A percentile compares a stretch with the other conserved stretches of the same genome.
phyloP scores from a whole-genome alignment of 805 yeast genomes.

The Yarrowia hollandica region DNA sequence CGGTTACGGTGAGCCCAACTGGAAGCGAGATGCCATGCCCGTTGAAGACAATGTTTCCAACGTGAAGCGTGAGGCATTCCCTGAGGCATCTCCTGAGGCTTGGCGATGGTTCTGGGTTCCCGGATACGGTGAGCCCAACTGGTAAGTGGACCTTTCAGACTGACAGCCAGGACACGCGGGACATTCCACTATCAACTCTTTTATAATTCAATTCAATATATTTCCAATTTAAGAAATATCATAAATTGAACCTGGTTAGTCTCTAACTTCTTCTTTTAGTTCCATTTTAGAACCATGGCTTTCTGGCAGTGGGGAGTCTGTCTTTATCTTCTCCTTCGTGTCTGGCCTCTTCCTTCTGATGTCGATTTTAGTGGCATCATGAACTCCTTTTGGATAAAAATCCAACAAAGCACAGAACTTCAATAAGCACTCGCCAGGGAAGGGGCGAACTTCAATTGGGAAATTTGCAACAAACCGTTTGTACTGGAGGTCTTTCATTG shows the following conservation, averaged over 20 bases:
- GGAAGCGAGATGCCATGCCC: slow-evolving; percentile 6
- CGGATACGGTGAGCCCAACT: slow-evolving; percentile 13
- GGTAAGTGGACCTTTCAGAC: not conserved
- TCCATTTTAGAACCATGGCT: not conserved
- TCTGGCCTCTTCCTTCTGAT: slow-evolving; percentile 1
- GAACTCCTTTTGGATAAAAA: slow-evolving; percentile 4
- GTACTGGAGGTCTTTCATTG: slow-evolving; percentile 8
- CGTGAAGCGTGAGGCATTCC: slow-evolving; percentile 24
- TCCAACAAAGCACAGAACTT: not conserved
- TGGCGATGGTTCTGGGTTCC: slow-evolving; percentile 19
- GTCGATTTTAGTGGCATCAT: not conserved
- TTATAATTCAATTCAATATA: not conserved
- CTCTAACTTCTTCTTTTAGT: not conserved
- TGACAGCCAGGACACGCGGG: not conserved
- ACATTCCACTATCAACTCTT: not conserved
- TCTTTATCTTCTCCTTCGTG: not conserved
- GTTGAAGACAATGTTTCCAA: too few relatives aligned
- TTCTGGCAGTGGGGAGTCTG: not conserved
- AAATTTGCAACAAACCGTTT: slow-evolving; percentile 6
- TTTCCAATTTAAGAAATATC: not conserved
- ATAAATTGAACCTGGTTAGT: not conserved
- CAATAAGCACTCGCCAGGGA: not conserved
- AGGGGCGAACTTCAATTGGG: slow-evolving; percentile 1
- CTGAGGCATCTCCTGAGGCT: not conserved
- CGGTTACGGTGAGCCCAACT: too few relatives aligned